Conservation (phyloP, 176 grass and related monocot genomes). For the Chrysopogon serrulatus region DNA sequence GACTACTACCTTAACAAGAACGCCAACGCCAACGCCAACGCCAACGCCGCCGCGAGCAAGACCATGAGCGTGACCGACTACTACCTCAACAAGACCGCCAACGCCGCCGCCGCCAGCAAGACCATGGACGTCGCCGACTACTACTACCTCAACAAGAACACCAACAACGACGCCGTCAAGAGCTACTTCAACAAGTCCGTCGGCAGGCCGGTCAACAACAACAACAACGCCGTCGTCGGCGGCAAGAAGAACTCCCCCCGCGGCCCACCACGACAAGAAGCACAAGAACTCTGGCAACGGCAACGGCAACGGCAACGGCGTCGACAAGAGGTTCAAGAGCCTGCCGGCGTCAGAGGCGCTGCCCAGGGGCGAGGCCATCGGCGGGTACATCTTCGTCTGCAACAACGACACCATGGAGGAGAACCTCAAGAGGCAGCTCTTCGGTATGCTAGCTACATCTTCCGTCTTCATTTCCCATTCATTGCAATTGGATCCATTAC, state of each 20-base stretch:
- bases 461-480: neutral
- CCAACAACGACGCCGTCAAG: constrained; percentile 45
- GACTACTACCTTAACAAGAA: constrained; percentile 31
- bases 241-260: constrained; percentile 40
- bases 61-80: no score
- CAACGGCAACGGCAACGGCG: constrained; percentile 19
- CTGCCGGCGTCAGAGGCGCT: constrained; percentile 86
- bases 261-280: neutral
- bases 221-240: neutral
- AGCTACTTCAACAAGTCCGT: constrained; percentile 93
- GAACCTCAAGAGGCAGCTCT: constrained; percentile 88
- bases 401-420: constrained; percentile 99
- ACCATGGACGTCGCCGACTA: neutral
- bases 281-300: neutral
- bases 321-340: constrained; percentile 92
- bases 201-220: constrained; percentile 60
- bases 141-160: neutral
- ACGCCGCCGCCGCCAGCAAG: no score
- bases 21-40: neutral
- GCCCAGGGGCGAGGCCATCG: constrained; percentile 77
- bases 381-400: constrained; percentile 98
- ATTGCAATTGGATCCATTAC: neutral
- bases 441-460: constrained; percentile 72
- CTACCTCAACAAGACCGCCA: neutral
- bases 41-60: no score